Conservation (phyloP, 2,329 filamentous ascomycete genomes). For the Ceratocystiopsis sp. region DNA sequence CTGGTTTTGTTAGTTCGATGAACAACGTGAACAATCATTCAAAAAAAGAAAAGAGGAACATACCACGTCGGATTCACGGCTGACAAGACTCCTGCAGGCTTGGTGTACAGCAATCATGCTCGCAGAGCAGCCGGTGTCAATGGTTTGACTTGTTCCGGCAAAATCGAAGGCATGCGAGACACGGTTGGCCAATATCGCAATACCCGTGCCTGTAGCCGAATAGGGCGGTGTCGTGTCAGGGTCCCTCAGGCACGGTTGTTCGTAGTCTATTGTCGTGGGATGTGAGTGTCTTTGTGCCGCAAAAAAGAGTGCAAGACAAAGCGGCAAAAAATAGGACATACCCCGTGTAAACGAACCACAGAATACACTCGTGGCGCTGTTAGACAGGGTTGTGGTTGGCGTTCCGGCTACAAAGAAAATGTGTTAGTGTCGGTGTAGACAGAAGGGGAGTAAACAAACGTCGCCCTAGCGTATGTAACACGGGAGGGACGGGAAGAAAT, state of each 20-base stretch:
- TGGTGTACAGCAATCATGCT: constrained; percentile 36
- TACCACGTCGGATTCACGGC: constrained; percentile 25
- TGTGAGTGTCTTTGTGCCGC: background rate
- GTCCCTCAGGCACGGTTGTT: constrained; percentile 31
- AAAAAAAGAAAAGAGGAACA: background rate
- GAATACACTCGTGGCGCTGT: constrained; percentile 29
- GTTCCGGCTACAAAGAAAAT: constrained; percentile 21
- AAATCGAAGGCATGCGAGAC: constrained; percentile 39
- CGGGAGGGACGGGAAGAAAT: background rate
- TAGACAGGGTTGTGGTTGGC: constrained; percentile 24
- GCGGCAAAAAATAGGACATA: constrained; percentile 9
- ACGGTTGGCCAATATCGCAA: constrained; percentile 36
- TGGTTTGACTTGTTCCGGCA: constrained; percentile 35
- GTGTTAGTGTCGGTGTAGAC: constrained; percentile 1
- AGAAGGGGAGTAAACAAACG: background rate
- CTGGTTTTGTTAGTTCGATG: constrained; percentile 13
- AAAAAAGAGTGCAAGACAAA: background rate
- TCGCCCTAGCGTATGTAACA: no score
- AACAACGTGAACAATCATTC: constrained; percentile 1
- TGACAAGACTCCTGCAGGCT: constrained; percentile 30
- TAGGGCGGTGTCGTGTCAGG: constrained; percentile 32
- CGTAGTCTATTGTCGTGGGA: constrained; percentile 24
- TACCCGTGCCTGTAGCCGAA: constrained; percentile 34
- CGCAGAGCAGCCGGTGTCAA: constrained; percentile 43
- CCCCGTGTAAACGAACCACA: constrained; percentile 35